phyloP scores from a whole-genome alignment of 371 early-diverging fungal genomes.

The Cokeromyces recurvatus region DNA sequence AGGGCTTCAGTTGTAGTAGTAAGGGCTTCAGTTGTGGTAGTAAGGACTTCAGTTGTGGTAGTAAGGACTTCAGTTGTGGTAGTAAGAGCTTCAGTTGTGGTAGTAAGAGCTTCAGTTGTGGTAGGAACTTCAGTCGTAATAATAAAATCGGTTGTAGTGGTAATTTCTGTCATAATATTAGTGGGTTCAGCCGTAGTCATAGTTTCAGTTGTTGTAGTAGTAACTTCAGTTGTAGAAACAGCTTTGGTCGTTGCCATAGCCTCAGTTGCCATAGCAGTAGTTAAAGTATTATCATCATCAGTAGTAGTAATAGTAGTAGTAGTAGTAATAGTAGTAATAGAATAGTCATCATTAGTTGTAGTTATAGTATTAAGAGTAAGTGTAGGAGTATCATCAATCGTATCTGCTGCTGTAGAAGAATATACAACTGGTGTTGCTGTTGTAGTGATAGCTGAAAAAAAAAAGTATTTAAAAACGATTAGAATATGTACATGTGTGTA shows the following conservation, averaged over 20 bases:
- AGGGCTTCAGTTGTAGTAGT: background rate
- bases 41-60: too few species aligned
- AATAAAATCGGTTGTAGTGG: background rate
- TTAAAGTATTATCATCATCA: background rate
- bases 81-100: too few species aligned
- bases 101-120: background rate
- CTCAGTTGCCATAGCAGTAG: background rate
- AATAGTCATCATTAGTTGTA: background rate
- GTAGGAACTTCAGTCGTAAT: background rate
- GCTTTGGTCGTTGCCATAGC: background rate
- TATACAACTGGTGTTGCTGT: too few species aligned
- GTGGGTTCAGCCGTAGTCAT: background rate
- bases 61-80: too few species aligned
- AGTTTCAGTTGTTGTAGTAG: background rate
- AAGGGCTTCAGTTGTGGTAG: background rate
- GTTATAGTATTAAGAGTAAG: too few species aligned
- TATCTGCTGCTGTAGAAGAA: too few species aligned
- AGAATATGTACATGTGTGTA: too few species aligned
- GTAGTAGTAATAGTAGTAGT: too few species aligned
- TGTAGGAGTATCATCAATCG: too few species aligned
- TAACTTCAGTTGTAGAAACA: background rate
- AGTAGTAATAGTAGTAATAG: too few species aligned
- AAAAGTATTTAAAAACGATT: too few species aligned
- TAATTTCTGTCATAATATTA: background rate
- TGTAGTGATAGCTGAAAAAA: too few species aligned